These are phyloP conservation scores for Trametes villosa DNA, from an alignment of 768 basidiomycete species.

Conservation along the genomic window DNA sequence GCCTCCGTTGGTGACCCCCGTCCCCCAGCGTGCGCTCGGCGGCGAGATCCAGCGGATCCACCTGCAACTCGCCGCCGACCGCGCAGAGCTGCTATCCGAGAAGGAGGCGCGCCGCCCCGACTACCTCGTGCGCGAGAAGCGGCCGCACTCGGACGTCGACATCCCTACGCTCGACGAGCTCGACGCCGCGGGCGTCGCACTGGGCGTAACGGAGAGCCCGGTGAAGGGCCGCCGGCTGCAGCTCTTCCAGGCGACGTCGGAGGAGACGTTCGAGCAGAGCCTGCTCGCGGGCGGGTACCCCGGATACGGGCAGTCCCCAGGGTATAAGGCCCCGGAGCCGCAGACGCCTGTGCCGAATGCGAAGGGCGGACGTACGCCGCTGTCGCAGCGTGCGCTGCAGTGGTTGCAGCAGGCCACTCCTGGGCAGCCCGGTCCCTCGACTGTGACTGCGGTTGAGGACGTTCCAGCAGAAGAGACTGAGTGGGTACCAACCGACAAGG, in stretches of 20 bases:
- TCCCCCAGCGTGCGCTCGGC: slow-evolving; percentile 40
- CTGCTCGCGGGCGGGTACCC: slow-evolving; percentile 84
- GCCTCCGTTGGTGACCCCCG: slow-evolving; percentile 33
- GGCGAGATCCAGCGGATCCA: slow-evolving; percentile 67
- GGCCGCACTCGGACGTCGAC: slow-evolving; percentile 47
- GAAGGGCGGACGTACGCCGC: slow-evolving; percentile 12
- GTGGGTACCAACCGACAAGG: slow-evolving; percentile 49
- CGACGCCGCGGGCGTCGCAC: slow-evolving; percentile 38
- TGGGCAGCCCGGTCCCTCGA: slow-evolving; percentile 43
- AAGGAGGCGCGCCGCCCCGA: slow-evolving; percentile 71
- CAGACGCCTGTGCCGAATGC: slow-evolving; percentile 23
- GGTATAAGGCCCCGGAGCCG: slow-evolving; percentile 31
- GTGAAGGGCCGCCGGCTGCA: slow-evolving; percentile 72
- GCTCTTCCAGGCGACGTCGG: slow-evolving; percentile 81
- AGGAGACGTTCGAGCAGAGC: slow-evolving; percentile 85
- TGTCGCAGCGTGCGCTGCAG: slow-evolving; percentile 56
- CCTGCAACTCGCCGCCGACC: slow-evolving; percentile 54
- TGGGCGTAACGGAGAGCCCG: slow-evolving; percentile 74
- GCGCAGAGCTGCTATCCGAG: slow-evolving; percentile 52
- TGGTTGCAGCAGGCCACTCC: slow-evolving; percentile 50
- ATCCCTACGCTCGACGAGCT: slow-evolving; percentile 39
- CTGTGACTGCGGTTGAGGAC: slow-evolving; percentile 29
- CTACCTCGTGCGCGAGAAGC: slow-evolving; percentile 66
- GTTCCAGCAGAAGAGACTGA: slow-evolving; percentile 23
- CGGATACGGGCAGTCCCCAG: slow-evolving; percentile 52